Base-by-base conservation (phyloP, 208 protist genomes). In the Trichomonas gallinae region DNA sequence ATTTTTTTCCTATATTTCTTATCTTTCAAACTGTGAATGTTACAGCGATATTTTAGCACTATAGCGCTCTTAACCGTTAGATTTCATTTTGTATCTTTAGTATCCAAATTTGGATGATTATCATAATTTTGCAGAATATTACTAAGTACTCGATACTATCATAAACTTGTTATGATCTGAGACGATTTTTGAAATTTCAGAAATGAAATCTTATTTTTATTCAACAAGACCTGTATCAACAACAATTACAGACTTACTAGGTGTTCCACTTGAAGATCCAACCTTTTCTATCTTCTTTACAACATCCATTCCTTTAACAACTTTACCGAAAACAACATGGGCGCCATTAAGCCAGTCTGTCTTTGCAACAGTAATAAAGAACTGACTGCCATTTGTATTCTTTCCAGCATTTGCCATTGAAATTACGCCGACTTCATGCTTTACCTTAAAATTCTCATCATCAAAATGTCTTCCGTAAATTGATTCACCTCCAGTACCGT, bases 351-450 rank as follows among this genome's bases (percentile, higher is more conserved):
- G 97, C 96, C 98, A 98, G 6, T 49, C 21, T 21, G 96, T 97
- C 34, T 34, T 34, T 21, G 46, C 89, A 96, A 45, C 46, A n/a
- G 98, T 98, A 21, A 98, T 98, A 82, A 98, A 98, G 87, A 98
- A 98, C 88, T 98, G 98, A 46, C 96, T 97, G 85, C 98, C 98
- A 96, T 98, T 99, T 63, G 98, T 98, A 96, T 98, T 97, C 40
- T 97, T 97, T 48, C 98, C 98, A 26, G 97, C 98, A 96, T 99
- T 99, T 38, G 98, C 98, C 98, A 98, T 99, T 10, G 98, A 98
- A 4, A 99, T 96, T n/a, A 97, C 38, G 42, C 98, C 97, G 38
- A 96, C 81, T 96, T 58, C 42, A 96, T 99, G 98, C 96, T 98
- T 98, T 0, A 98, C n/a, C 48, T 97, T 97, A 96, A 99, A 99